These are phyloP conservation scores for Coemansia sp. DNA, from an alignment of 192 early-diverging fungal species.

Conservation along the genomic window DNA sequence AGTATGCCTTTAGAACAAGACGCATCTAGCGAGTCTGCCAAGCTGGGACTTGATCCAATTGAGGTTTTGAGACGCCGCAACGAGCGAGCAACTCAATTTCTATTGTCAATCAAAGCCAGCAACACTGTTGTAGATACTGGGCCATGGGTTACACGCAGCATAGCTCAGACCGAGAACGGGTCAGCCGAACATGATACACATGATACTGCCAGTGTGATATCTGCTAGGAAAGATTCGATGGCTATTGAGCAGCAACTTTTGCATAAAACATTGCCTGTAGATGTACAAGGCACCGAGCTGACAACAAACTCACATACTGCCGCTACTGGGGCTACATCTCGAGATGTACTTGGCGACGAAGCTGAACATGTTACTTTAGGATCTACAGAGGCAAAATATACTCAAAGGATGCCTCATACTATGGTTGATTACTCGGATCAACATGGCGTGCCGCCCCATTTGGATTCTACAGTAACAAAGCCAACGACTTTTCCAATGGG, in stretches of 20 bases:
- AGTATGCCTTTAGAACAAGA: background rate
- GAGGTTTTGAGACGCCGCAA: conserved; percentile 20
- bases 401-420: conserved; percentile 13
- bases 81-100: conserved; percentile 33
- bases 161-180: background rate
- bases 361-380: background rate
- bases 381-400: conserved; percentile 5
- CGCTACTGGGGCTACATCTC: background rate
- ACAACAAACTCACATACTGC: background rate
- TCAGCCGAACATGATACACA: background rate
- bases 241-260: background rate
- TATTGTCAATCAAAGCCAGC: conserved; percentile 40
- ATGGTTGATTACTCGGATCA: conserved; percentile 17
- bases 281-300: background rate
- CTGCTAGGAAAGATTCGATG: background rate
- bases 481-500: conserved; percentile 28
- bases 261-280: background rate
- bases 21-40: background rate
- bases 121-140: conserved; percentile 16
- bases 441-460: background rate
- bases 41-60: background rate
- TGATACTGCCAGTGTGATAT: background rate
- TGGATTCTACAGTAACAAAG: background rate
- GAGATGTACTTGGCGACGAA: background rate
- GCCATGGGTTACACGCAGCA: background rate